A percentile compares a stretch with the other conserved stretches of the same genome.
Conservation (phyloP, 805 yeast species). For the Metschnikowia reukaufii region DNA sequence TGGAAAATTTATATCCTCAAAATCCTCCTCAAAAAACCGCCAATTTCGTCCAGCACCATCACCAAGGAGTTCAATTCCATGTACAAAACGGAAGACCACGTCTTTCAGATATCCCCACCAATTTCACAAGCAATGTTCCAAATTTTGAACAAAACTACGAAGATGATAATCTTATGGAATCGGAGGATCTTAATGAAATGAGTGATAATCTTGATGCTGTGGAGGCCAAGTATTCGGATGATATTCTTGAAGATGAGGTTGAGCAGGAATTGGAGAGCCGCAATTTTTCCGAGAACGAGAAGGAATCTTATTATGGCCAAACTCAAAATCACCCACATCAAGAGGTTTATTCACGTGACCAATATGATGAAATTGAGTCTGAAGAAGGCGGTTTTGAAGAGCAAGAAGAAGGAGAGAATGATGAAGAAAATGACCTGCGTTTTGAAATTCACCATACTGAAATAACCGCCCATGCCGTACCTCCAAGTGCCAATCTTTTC, state of each 20-base stretch:
- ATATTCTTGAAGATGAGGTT: slow-evolving; percentile 6
- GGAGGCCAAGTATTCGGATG: slow-evolving; percentile 7
- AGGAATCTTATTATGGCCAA: slow-evolving; percentile 4
- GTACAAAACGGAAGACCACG: slow-evolving; percentile 4
- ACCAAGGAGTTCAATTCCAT: background rate
- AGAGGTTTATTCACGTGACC: background rate
- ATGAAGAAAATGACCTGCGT: background rate
- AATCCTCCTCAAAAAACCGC: background rate
- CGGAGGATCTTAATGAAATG: slow-evolving; percentile 5
- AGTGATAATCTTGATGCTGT: slow-evolving; percentile 8
- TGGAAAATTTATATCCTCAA: background rate
- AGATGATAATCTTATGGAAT: slow-evolving; percentile 2
- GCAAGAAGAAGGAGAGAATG: background rate
- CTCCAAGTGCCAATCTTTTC: slow-evolving; percentile 4
- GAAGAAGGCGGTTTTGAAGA: background rate
- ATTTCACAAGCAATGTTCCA: background rate
- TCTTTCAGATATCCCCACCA: slow-evolving; percentile 3
- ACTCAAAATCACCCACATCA: background rate
- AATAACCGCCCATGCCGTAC: background rate
- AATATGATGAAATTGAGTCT: background rate
- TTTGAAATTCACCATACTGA: background rate
- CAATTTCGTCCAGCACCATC: background rate
- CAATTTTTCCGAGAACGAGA: slow-evolving; percentile 3
- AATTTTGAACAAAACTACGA: background rate
- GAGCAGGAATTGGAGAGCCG: slow-evolving; percentile 3